phyloP scores from a whole-genome alignment of 805 yeast species.

The Candida xiaguanensis region DNA sequence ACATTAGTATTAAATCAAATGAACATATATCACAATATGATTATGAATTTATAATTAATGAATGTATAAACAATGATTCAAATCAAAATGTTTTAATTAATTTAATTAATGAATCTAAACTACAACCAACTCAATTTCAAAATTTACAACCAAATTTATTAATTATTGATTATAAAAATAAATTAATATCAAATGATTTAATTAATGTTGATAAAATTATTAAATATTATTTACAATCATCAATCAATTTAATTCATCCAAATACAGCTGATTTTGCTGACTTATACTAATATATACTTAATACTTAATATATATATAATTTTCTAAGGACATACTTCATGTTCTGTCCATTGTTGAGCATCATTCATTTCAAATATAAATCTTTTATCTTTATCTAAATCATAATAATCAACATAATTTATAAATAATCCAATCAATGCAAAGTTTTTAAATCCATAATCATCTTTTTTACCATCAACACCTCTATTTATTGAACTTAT shows the following conservation, averaged over 20 bases:
- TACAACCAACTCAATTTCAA: not conserved
- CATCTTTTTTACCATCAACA: constrained; percentile 73
- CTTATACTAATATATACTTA: not conserved
- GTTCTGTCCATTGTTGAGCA: constrained; percentile 68
- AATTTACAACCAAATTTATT: not conserved
- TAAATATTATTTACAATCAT: not conserved
- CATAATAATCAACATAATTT: constrained; percentile 67
- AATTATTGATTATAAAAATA: not conserved
- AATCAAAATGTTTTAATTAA: not conserved
- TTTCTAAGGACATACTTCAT: constrained; percentile 69
- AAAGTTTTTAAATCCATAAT: constrained; percentile 61
- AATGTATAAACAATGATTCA: not conserved
- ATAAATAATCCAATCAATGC: constrained; percentile 66
- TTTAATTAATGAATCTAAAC: not conserved
- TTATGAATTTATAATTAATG: not conserved
- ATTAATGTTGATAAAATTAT: not conserved
- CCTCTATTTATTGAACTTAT: constrained; percentile 76
- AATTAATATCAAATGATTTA: not conserved
- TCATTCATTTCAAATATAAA: constrained; percentile 50
- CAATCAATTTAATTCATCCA: not conserved
- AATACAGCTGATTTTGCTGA: constrained; percentile 1
- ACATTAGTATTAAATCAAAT: not conserved
- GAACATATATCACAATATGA: not conserved
- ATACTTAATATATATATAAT: not conserved
- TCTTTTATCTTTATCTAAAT: constrained; percentile 55